Base-by-base conservation (phyloP, 805 yeast species). In the Isabelozyma pseudorhagii region DNA sequence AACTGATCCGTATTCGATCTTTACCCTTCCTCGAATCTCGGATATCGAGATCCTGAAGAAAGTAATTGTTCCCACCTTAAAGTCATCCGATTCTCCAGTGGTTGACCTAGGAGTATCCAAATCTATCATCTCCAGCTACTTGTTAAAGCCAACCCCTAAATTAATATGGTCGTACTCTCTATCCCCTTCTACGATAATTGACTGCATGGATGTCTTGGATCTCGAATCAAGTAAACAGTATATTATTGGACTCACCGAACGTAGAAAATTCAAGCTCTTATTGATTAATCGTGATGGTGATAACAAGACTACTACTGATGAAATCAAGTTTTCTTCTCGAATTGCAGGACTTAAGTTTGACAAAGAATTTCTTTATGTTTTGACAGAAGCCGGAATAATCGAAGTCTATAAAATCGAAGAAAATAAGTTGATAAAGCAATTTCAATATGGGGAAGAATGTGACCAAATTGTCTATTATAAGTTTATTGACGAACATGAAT, bases 61-160 rank as follows among this genome's bases (percentile, higher is more conserved):
- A 50, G 64, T 62, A 5, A 60, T 60, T 27, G 54, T 64, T 14
- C 63, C 72, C 3, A 29, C 50, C 4, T 49, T 62, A 13, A 31
- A 38, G 11, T 53, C 55, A 13, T 50, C 62, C 31, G 67, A 68
- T 15, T 59, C 72, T 5, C 60, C 68, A 42, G 57, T 60, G 38
- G 68, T 81, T 50, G 83, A 80, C 56, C 56, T 81, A 44, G 83
- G 80, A n/a, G 72, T 80, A 43, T 75, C 81, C 50, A 82, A 80
- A 46, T 80, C 83, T 38, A 74, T 72, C 54, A 67, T 81, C 40
- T 78, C 82, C 29, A 72, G 79, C 38, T 79, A 75, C 57, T 66
- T 80, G 36, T 73, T 79, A 46, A 77, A 72, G 55, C 85, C 85
- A 14, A 72, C 82, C 11, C 85, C 85, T n/a, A 79, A 75, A 51